A percentile compares a stretch with the other conserved stretches of the same genome.
Evolutionary conservation across 306 rosid species (phyloP).

Genomic region (Ceratonia siliqua): DNA sequence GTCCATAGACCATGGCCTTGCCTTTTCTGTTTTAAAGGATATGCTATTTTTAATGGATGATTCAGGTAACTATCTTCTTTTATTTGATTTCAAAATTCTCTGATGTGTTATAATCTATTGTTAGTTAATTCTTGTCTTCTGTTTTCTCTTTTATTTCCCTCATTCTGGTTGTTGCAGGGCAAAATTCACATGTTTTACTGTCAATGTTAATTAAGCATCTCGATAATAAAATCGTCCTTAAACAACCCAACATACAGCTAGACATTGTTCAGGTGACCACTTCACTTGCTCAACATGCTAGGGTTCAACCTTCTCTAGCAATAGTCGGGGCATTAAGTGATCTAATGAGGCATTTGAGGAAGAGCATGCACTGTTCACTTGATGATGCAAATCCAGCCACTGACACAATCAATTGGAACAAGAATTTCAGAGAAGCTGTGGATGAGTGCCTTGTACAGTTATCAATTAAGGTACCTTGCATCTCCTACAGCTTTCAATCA

Average conservation of each 20-base stretch:
- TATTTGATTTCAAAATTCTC: constrained; percentile 22
- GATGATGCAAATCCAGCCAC: constrained; percentile 57
- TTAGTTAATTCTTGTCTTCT: constrained; percentile 1
- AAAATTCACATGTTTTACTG: constrained; percentile 76
- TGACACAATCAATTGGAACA: constrained; percentile 66
- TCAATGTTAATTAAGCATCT: constrained; percentile 87
- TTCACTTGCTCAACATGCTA: constrained; percentile 70
- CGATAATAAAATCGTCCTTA: constrained; percentile 82
- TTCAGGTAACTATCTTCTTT: constrained; percentile 56
- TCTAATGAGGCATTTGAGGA: constrained; percentile 85
- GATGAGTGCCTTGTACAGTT: constrained; percentile 85
- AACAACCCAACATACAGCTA: constrained; percentile 75
- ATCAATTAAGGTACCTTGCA: constrained; percentile 65
- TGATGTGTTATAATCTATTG: constrained; percentile 22
- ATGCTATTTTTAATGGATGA: constrained; percentile 76
- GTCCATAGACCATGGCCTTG: constrained; percentile 75
- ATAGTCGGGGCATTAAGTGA: constrained; percentile 75
- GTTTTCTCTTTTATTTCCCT: constrained; percentile 7
- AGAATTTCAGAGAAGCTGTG: constrained; percentile 67
- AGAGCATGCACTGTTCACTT: constrained; percentile 69
- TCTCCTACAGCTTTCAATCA: constrained; percentile 20
- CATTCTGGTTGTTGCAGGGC: constrained; percentile 57
- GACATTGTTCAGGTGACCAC: constrained; percentile 81
- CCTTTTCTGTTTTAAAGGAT: constrained; percentile 73
- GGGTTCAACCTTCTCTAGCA: constrained; percentile 74